Percentiles rank a stretch among this genome's conserved stretches.
These are phyloP conservation scores for Arthroderma uncinatum DNA, from an alignment of 2,329 filamentous ascomycete species.

Conservation along the genomic window DNA sequence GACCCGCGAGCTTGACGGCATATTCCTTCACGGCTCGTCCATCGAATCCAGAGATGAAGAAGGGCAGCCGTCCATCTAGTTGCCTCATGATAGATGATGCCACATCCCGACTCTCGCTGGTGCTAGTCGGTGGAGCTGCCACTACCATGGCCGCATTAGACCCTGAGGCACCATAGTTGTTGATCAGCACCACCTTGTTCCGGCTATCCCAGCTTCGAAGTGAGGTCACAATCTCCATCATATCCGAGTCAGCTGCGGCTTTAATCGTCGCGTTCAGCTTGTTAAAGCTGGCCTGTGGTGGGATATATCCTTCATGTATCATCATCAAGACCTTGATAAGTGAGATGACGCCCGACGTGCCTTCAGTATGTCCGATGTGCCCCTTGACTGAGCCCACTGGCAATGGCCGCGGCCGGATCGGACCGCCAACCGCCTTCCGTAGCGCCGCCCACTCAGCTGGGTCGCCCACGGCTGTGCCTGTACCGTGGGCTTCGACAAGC, in stretches of 20 bases:
- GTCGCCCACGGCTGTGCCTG: constrained; percentile 28
- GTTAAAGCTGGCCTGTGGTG: constrained; percentile 14
- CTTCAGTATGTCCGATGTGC: constrained; percentile 4
- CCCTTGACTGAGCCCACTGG: constrained; percentile 2
- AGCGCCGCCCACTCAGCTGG: constrained; percentile 16
- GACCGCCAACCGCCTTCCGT: not conserved
- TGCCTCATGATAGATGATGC: too few species aligned
- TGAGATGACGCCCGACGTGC: constrained; percentile 44
- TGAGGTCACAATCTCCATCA: not conserved
- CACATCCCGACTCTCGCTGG: too few species aligned
- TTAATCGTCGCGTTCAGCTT: not conserved
- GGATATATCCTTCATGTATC: constrained; percentile 26
- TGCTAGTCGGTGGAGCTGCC: not conserved
- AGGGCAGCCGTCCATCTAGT: too few species aligned
- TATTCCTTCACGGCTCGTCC: too few species aligned
- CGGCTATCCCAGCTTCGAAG: too few species aligned
- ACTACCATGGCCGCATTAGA: not conserved
- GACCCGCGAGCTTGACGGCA: too few species aligned
- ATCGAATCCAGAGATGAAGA: too few species aligned
- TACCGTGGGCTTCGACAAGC: constrained; percentile 76
- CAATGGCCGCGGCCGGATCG: not conserved
- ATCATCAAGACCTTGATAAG: constrained; percentile 30
- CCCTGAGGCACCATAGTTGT: constrained; percentile 1
- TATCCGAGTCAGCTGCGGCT: not conserved
- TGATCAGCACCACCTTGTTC: not conserved